phyloP scores from a whole-genome alignment of 305 asterid species.

The Fraxinus sp. region DNA sequence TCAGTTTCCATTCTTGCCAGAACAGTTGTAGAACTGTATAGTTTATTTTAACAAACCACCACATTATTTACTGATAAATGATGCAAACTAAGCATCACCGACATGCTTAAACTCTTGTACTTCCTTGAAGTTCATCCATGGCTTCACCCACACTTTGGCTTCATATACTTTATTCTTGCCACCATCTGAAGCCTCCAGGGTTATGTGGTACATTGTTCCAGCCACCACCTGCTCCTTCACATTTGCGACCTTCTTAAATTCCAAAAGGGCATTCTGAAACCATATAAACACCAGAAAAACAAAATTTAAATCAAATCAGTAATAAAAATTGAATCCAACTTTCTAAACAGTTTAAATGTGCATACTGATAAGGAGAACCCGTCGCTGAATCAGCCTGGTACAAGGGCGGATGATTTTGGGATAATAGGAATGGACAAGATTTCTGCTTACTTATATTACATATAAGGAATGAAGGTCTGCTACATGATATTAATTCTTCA shows the following conservation, averaged over 20 bases:
- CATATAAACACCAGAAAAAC: neutral
- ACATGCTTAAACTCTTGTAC: constrained; percentile 58
- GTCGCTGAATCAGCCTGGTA: neutral
- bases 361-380: neutral
- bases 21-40: neutral
- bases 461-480: neutral
- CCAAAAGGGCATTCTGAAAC: constrained; percentile 46
- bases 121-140: constrained; percentile 65
- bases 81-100: constrained; percentile 39
- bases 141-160: constrained; percentile 71
- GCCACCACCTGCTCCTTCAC: constrained; percentile 57
- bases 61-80: neutral
- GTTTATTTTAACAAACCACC: neutral
- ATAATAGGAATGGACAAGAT: neutral
- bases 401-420: neutral
- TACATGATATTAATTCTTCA: neutral
- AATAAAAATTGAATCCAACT: neutral
- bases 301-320: constrained; percentile 14
- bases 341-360: neutral
- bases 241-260: constrained; percentile 47
- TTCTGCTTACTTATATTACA: neutral
- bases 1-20: neutral
- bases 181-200: constrained; percentile 50
- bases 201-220: constrained; percentile 51
- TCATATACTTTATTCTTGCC: constrained; percentile 48